Evolutionary conservation across 1,284 basidiomycete species (phyloP), one percentile per base, ranked within the genome.

Genomic region (Boletus smithii): DNA sequence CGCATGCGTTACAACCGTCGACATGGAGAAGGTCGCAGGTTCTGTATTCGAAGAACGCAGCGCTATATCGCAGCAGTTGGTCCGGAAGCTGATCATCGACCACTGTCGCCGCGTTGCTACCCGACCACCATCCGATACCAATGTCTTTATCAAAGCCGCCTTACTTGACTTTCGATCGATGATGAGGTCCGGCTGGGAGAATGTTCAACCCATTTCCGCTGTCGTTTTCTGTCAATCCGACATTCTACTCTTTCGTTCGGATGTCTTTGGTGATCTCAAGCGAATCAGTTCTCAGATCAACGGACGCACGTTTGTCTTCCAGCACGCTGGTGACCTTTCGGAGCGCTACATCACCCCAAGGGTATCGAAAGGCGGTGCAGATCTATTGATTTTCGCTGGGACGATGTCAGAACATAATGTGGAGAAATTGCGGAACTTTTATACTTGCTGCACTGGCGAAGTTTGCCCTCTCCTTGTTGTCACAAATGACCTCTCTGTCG

Each of bases 1-100:
- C 18, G 66, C 66, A 31, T 68, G 62, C 45, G 60, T 65, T 23
- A 65, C 66, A 9, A 67, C 66, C 36, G 48, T 68, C 7, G 64
- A 61, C 33, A 49, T 40, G 46, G 20, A 22, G n/a, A 63, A 44
- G 31, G 16, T 47, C 24, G 36, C 11, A 10, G 47, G 53, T 27
- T 49, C 60, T 17, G 49, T 52, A 10, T 62, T 62, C 10, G 43
- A 51, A 43, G 46, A 46, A 4, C 63, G 61, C 23, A 48, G 57
- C 32, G 22, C 16, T 4, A 8, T 33, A 20, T 62, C 61, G 3
- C 57, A 59, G 39, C 31, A 44, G 16, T 29, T 32, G 35, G 60
- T 59, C 20, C 63, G 43, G 30, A 48, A 44, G 10, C 17, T 62
- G 31, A 51, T 67, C 47, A 18, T 50, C 13, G 40, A 51, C 10